Evolutionary conservation across 1,284 basidiomycete species (phyloP), one percentile per base, ranked within the genome.

Genomic region (Cerioporus squamosus): DNA sequence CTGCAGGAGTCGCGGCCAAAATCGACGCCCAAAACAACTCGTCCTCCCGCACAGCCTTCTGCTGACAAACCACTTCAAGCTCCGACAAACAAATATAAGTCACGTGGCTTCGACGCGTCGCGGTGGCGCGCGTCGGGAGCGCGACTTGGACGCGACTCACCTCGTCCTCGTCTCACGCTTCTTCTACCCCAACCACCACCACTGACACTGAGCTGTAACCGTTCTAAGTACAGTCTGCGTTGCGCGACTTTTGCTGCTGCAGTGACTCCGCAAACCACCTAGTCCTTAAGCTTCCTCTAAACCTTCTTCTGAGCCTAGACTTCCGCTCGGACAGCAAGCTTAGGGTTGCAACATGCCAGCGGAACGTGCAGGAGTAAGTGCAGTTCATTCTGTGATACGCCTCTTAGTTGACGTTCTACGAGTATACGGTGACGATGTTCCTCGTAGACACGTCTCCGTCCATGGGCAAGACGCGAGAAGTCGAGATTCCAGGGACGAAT

Each of bases 351-450:
- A 64, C 65, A 91, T 92, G 90, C 82, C 86, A 69, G 81, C 86
- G 68, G 87, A 91, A 77, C 78, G 91, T 68, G 89, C 89, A 60
- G 90, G 91, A 24, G 90, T 91, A 75, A 8, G 65, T 65, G 3
- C 7, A 18, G 1, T 2, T 20, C 15, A 5, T 18, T 6, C n/a
- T 7, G 0, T 2, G 3, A 42, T 42, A 42, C 3, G 40, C 1
- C 7, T 1, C 5, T 4, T 1, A 4, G n/a, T n/a, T 42, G 3
- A 42, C 40, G 20, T 18, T 15, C 23, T 3, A 17, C 14, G 7
- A 93, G 91, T 93, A 88, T 69, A 91, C 90, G 1, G 90, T 89
- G 5, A 90, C 88, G 18, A 87, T 93, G 83, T 97, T 94, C 70
- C 81, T 94, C 69, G 77, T 97, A 68, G 95, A 97, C 78, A 79